These are phyloP conservation scores for Alternaria brassicicola DNA, from an alignment of 2,329 filamentous ascomycete genomes.

Conservation along the genomic window DNA sequence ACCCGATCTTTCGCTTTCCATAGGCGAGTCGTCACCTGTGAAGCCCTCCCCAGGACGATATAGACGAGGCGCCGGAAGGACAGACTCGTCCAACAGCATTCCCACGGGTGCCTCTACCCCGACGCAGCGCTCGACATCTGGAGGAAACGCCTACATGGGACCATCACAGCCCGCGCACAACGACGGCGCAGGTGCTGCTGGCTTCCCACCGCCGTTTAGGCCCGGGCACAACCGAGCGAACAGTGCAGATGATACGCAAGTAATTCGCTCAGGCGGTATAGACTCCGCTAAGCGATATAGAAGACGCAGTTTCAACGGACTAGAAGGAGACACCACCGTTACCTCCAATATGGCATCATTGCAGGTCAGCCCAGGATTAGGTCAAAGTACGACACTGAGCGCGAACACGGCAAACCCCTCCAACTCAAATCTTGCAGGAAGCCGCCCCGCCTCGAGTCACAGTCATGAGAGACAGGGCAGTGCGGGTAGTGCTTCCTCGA, in stretches of 20 bases:
- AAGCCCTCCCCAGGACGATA: slow-evolving; percentile 85
- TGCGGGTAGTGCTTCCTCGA: slow-evolving; percentile 46
- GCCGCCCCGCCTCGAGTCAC: slow-evolving; percentile 42
- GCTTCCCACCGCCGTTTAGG: slow-evolving; percentile 31
- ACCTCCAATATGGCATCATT: slow-evolving; percentile 25
- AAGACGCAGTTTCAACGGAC: slow-evolving; percentile 79
- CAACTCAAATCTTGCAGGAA: slow-evolving; percentile 38
- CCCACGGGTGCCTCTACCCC: slow-evolving; percentile 35
- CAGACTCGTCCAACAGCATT: slow-evolving; percentile 54
- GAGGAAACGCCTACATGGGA: slow-evolving; percentile 55
- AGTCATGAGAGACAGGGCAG: slow-evolving; percentile 48
- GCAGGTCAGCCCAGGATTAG: slow-evolving; percentile 14
- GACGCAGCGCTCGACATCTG: slow-evolving; percentile 41
- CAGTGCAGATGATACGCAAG: slow-evolving; percentile 73
- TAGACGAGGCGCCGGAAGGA: slow-evolving; percentile 67
- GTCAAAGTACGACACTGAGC: slow-evolving; percentile 21
- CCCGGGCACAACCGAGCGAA: slow-evolving; percentile 62
- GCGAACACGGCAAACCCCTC: slow-evolving; percentile 31
- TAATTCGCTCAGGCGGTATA: slow-evolving; percentile 62
- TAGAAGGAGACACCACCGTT: slow-evolving; percentile 50
- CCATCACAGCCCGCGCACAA: slow-evolving; percentile 62
- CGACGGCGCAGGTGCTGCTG: slow-evolving; percentile 58
- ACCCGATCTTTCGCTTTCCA: slow-evolving; percentile 61
- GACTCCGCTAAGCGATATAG: slow-evolving; percentile 79
- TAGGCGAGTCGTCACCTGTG: slow-evolving; percentile 64